A percentile compares a stretch with the other conserved stretches of the same genome.
Evolutionary conservation across 257 asterid species (phyloP).

Genomic region (Solanum rostratum): DNA sequence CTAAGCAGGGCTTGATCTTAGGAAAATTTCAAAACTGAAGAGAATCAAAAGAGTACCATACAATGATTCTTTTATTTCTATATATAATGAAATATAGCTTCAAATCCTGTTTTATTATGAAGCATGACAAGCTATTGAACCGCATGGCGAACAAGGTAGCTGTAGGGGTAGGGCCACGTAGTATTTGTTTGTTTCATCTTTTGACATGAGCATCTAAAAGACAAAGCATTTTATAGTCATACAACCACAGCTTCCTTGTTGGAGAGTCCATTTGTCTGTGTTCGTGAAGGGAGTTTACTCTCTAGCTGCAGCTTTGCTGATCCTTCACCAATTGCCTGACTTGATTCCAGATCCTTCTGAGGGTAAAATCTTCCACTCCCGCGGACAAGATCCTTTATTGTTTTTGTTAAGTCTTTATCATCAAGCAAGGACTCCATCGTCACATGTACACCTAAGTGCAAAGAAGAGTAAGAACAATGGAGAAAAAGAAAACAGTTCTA

Average conservation of each 20-base stretch:
- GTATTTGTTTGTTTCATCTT: neutral
- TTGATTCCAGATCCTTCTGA: slow-evolving; percentile 13
- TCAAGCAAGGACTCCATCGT: slow-evolving; percentile 72
- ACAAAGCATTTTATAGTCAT: neutral
- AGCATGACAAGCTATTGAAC: neutral
- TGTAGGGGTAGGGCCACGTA: neutral
- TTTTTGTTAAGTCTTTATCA: slow-evolving; percentile 47
- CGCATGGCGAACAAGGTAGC: neutral
- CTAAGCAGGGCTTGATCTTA: neutral
- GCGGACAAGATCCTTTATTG: slow-evolving; percentile 49
- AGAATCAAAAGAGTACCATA: neutral
- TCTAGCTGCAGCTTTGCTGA: slow-evolving; percentile 19
- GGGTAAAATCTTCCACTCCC: slow-evolving; percentile 72
- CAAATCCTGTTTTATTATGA: neutral
- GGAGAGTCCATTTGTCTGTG: slow-evolving; percentile 9
- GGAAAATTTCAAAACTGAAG: neutral
- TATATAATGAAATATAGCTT: neutral
- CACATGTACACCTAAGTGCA: slow-evolving; percentile 65
- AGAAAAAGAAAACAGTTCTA: neutral
- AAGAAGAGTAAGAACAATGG: neutral
- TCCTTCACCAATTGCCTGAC: slow-evolving; percentile 1
- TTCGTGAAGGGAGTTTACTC: neutral
- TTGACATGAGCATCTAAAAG: neutral
- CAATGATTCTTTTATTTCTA: neutral
- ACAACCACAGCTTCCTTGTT: slow-evolving; percentile 12